Evolutionary conservation across 208 protist species (phyloP), one percentile per base, ranked within the genome.

Genomic region (Leishmania turanica): DNA sequence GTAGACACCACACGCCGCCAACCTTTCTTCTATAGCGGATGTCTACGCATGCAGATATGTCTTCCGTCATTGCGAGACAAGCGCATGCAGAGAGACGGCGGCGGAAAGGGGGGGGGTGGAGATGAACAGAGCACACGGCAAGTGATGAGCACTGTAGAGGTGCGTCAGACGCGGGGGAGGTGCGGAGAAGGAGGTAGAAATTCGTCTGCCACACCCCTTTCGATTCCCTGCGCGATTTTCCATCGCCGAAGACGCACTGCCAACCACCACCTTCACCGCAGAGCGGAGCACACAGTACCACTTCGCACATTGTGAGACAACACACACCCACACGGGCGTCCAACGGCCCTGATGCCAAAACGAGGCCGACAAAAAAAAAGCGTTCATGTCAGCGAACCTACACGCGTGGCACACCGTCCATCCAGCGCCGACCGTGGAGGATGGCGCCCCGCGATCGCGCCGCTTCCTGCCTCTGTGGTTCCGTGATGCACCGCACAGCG

Each of bases 401-500:
- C 56, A 62, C 56, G 8, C 56, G 31, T 7, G 27, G 24, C 56
- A n/a, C 27, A 31, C 56, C 5, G 24, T 62, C 24, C 1, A n/a
- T 24, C 24, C 24, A 62, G 3, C 24, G 27, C 24, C 56, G 27
- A 24, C 6, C 24, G 24, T 62, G 24, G 56, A 62, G 24, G 24
- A 62, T 6, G 27, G 24, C 56, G 27, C 56, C 56, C 8, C n/a
- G 64, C 21, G 49, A 47, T 72, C 53, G 17, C 42, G 71, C 60
- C 31, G n/a, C 13, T 74, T 37, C 54, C 45, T 81, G n/a, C 27
- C 27, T 60, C 15, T 53, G 78, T 83, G 56, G 24, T 15, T 62
- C 7, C 19, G 24, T 24, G 56, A 9, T 6, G 56, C 56, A 31
- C 56, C 56, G 56, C 56, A 62, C 24, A 8, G 24, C 56, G 0